These are phyloP conservation scores for Emericellopsis atlantica DNA, from an alignment of 2,329 filamentous ascomycete species.

Conservation along the genomic window DNA sequence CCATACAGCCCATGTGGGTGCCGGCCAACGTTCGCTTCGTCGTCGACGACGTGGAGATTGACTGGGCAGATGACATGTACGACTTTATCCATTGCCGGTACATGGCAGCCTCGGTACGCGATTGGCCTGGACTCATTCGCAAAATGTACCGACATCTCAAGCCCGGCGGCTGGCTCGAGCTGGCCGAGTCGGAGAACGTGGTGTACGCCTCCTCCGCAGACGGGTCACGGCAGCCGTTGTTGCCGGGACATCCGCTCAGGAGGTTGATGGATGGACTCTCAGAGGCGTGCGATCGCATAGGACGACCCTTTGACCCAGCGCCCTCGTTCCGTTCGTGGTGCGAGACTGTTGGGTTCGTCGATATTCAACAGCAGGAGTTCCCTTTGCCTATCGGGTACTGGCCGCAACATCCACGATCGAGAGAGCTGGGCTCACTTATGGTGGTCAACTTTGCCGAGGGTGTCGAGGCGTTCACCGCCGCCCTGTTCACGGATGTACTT, in stretches of 20 bases:
- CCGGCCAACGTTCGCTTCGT: conserved; percentile 46
- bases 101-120: conserved; percentile 19
- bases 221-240: conserved; percentile 16
- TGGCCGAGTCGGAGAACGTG: conserved; percentile 25
- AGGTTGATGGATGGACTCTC: conserved; percentile 12
- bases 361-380: conserved; percentile 16
- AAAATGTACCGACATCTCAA: conserved; percentile 21
- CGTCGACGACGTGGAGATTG: conserved; percentile 45
- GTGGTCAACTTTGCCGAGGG: conserved; percentile 21
- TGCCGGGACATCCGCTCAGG: conserved; percentile 18
- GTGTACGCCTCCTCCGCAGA: conserved; percentile 21
- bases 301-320: conserved; percentile 15
- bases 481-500: conserved; percentile 21
- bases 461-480: conserved; percentile 23
- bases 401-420: conserved; percentile 25
- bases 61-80: conserved; percentile 28
- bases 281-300: conserved; percentile 12
- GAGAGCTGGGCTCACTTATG: conserved; percentile 25
- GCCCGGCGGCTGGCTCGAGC: conserved; percentile 34
- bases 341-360: conserved; percentile 19
- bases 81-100: conserved; percentile 22
- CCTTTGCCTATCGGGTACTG: conserved; percentile 23
- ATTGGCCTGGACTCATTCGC: conserved; percentile 12
- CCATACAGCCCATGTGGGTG: conserved; percentile 32
- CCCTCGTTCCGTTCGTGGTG: conserved; percentile 14